Base-by-base conservation (phyloP, 192 early-diverging fungal genomes). In the Dissophora ornata region DNA sequence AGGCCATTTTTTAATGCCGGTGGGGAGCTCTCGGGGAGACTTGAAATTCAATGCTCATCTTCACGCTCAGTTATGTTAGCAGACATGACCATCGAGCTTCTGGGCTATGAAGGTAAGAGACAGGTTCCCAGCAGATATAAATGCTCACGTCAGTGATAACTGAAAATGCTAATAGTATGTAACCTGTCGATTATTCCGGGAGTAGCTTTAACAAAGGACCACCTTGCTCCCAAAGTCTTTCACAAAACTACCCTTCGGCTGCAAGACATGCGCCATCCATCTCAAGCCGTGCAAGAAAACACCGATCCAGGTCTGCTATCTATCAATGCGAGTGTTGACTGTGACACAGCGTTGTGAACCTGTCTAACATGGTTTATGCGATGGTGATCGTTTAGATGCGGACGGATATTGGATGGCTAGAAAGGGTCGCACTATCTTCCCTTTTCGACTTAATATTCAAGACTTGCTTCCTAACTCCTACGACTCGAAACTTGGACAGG, bases 1-100 rank as follows among this genome's bases (percentile, higher is more conserved):
- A 59, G 59, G 3, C 73, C 73, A 1, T 77, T 57, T 38, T 77
- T 77, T 47, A 77, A 77, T 30, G 64, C 73, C n/a, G 73, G 73
- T 28, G 73, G 73, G n/a, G 73, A 77, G 41, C 46, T 77, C 6
- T 77, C 73, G n/a, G 73, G 73, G 11, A 41, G 73, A 13, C 29
- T 77, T 4, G 73, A 77, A 40, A 56, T 77, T 1, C 73, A 77
- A 22, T 77, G 73, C 30, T 77, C 73, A 1, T 67, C 73, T 0
- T 77, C 73, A 16, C 51, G 59, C 8, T 77, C 73, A 11, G 57
- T 77, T 25, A 62, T 51, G 73, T 19, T 77, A 26, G 57, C 73
- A 29, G 73, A 77, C 44, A 67, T 77, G 58, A 36, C 62, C 21
- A 62, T 77, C 7, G 73, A 77, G 45, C 60, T 77, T 25, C 33